A percentile compares a stretch with the other conserved stretches of the same genome.
Conservation (phyloP, 2,329 filamentous ascomycete species). For the Colletotrichum higginsianum region DNA sequence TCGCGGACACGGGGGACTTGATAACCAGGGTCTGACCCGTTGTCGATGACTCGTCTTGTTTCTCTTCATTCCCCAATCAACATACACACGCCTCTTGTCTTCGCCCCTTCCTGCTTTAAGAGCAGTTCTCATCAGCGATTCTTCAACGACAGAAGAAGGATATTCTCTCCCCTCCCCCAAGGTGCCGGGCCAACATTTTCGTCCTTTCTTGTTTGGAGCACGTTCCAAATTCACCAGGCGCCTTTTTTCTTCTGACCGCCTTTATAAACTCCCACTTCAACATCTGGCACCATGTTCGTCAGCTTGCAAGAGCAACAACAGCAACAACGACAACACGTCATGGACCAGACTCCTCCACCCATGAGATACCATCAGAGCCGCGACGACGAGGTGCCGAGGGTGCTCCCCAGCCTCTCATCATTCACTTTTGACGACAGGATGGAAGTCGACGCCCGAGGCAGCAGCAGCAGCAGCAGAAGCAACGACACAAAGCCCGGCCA, state of each 20-base stretch:
- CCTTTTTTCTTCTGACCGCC: background rate
- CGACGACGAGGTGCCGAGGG: constrained; percentile 29
- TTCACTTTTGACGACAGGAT: constrained; percentile 39
- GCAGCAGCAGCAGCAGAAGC: background rate
- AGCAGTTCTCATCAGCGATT: constrained; percentile 23
- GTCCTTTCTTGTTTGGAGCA: background rate
- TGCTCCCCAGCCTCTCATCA: constrained; percentile 37
- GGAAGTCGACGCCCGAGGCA: constrained; percentile 22
- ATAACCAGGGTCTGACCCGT: constrained; percentile 43
- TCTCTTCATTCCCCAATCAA: constrained; percentile 28
- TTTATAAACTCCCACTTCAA: background rate
- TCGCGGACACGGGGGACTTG: constrained; percentile 31
- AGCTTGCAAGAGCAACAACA: constrained; percentile 37
- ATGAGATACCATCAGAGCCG: constrained; percentile 24
- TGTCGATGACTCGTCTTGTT: constrained; percentile 43
- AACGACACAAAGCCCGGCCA: constrained; percentile 33
- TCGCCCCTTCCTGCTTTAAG: constrained; percentile 12
- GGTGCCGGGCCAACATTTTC: constrained; percentile 6
- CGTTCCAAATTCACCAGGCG: background rate
- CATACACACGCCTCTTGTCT: constrained; percentile 18
- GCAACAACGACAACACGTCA: constrained; percentile 27
- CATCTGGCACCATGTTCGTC: constrained; percentile 37
- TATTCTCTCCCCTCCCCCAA: background rate
- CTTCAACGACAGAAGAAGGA: constrained; percentile 33
- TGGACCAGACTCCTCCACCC: constrained; percentile 34